Evolutionary conservation across 805 yeast species (phyloP).

Genomic region (Cyberlindnera americana): DNA sequence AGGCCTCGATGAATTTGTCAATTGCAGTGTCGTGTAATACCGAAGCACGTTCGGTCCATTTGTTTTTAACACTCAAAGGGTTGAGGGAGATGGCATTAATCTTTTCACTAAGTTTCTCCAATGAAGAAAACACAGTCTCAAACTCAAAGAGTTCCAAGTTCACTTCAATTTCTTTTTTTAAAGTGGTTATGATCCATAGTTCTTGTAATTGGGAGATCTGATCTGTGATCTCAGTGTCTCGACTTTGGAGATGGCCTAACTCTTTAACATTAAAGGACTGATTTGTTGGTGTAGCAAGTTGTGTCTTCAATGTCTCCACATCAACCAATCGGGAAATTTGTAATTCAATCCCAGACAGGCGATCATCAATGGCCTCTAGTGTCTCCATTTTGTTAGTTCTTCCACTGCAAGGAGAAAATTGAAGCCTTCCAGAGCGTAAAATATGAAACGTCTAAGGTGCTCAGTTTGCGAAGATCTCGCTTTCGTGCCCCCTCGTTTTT

Average conservation of each 20-base stretch:
- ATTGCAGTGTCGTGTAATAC: slow-evolving; percentile 6
- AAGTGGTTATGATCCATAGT: slow-evolving; percentile 23
- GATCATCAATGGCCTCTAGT: slow-evolving; percentile 4
- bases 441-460: too few relatives aligned
- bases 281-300: slow-evolving; percentile 6
- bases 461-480: too few relatives aligned
- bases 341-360: slow-evolving; percentile 5
- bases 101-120: slow-evolving; percentile 19
- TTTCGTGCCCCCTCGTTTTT: too few relatives aligned
- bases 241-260: slow-evolving; percentile 18
- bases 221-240: slow-evolving; percentile 17
- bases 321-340: slow-evolving; percentile 8
- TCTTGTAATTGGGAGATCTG: slow-evolving; percentile 22
- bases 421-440: too few relatives aligned
- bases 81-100: slow-evolving; percentile 8
- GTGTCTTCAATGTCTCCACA: slow-evolving; percentile 7
- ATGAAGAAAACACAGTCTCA: slow-evolving; percentile 22
- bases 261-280: slow-evolving; percentile 11
- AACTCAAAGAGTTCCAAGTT: slow-evolving; percentile 25
- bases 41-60: slow-evolving; percentile 9
- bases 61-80: slow-evolving; percentile 7
- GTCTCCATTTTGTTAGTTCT: slow-evolving; percentile 3
- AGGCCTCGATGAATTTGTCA: slow-evolving; percentile 8
- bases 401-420: too few relatives aligned
- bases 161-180: slow-evolving; percentile 24